A percentile compares a stretch with the other conserved stretches of the same genome.
Evolutionary conservation across 768 basidiomycete genomes (phyloP).

Genomic region (Agrocybe praecox): DNA sequence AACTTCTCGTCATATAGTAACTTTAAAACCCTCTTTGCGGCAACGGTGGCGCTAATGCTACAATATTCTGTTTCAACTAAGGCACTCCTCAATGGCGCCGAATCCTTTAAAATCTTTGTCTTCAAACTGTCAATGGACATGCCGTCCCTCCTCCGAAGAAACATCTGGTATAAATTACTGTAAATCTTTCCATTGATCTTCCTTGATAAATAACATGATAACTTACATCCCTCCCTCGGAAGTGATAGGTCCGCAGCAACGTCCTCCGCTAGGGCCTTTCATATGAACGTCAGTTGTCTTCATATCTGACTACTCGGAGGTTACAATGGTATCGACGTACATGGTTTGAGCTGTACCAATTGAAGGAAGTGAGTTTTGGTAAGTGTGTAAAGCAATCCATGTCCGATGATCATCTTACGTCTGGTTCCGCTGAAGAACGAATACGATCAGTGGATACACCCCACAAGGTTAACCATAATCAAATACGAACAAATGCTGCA

Average conservation of each 20-base stretch:
- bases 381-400: no score
- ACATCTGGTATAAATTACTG: neutral
- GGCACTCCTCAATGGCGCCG: no score
- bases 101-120: no score
- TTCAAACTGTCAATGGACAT: neutral
- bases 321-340: neutral
- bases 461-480: neutral
- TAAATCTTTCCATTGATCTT: neutral
- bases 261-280: neutral
- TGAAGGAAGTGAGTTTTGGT: no score
- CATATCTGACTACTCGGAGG: neutral
- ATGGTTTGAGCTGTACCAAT: neutral
- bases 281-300: neutral
- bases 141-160: neutral
- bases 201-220: neutral
- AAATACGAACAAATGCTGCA: neutral
- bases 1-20: no score
- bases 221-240: conserved; percentile 1
- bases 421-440: no score
- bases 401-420: no score
- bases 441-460: no score
- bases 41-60: no score
- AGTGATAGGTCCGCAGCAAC: conserved; percentile 2
- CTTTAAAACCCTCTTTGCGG: no score
- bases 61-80: no score